Evolutionary conservation across 176 grass and related monocot genomes (phyloP), one percentile per base, ranked within the genome.

Genomic region (Triticum turgidum): DNA sequence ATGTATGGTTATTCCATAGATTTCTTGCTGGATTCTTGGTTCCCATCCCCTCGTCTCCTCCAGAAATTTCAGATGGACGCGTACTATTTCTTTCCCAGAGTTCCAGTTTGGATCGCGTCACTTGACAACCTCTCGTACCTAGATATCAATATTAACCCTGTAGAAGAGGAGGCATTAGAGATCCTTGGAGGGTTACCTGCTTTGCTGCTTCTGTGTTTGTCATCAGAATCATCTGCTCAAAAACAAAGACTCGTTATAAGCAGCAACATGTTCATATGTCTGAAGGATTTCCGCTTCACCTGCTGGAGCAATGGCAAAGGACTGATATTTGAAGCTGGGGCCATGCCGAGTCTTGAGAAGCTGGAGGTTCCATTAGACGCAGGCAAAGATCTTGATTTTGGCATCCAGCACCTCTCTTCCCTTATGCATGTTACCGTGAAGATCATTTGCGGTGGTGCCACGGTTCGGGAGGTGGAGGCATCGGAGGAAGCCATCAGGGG

Each of bases 1-100:
- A 70, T 70, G 67, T 79, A 29, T 0, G 14, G 51, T 0, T 79
- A 49, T 63, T 84, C 87, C 24, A 49, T 80, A 54, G 58, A 74
- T 51, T 88, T 84, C 20, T 52, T 88, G 30, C 15, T 89, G 82
- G 75, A 84, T 64, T 84, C 82, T 14, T 84, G 81, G 87, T 80
- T 84, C 15, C 73, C 81, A 0, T 34, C 52, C 27, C 87, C 87
- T 37, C 32, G 66, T 56, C 76, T 84, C 41, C 80, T 88, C 25
- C 56, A 73, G 4, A 65, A 51, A 17, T 80, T 89, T 21, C 25
- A 21, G 22, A 88, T 88, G 87, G 9, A 9, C 18, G 6, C 14
- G 11, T n/a, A 12, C 9, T 83, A 83, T 64, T 24, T 51, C 6
- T 83, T 88, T 9, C 73, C 81, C n/a, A 73, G 54, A 25, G 70